Evolutionary conservation across 1,284 basidiomycete species (phyloP).

Genomic region (Boletus holoroseus): DNA sequence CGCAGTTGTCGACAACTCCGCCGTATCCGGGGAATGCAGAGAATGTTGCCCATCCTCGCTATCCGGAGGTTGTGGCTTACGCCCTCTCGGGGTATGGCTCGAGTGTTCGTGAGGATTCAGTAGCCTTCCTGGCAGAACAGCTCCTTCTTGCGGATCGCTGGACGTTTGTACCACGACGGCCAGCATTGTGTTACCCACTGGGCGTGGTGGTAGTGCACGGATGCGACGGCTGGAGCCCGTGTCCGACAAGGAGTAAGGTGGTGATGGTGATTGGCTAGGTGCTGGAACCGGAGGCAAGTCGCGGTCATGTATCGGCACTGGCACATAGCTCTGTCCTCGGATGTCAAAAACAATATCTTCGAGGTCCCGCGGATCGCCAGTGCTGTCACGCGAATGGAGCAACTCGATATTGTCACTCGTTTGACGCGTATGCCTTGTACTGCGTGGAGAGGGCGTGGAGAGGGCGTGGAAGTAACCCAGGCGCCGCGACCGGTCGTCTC

Average conservation of each 20-base stretch:
- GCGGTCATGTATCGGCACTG: constrained; percentile 21
- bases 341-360: constrained; percentile 27
- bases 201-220: constrained; percentile 32
- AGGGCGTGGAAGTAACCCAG: constrained; percentile 34
- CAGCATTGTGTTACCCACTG: constrained; percentile 3
- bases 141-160: neutral
- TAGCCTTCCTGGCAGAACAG: neutral
- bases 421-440: constrained; percentile 21
- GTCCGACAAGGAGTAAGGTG: constrained; percentile 12
- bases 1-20: constrained; percentile 29
- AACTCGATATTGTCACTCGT: constrained; percentile 31
- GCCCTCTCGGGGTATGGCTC: neutral
- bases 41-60: constrained; percentile 22
- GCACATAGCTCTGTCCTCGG: constrained; percentile 15
- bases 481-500: constrained; percentile 28
- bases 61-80: constrained; percentile 1
- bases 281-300: constrained; percentile 9
- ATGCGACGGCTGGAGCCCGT: constrained; percentile 17
- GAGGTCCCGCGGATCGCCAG: constrained; percentile 11
- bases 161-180: neutral
- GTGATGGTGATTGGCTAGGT: constrained; percentile 7
- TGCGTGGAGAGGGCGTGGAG: constrained; percentile 17
- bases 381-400: constrained; percentile 20
- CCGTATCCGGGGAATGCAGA: constrained; percentile 15
- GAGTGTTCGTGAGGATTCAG: constrained; percentile 10